Conservation (phyloP, 768 basidiomycete genomes). For the Pholiota microspora region DNA sequence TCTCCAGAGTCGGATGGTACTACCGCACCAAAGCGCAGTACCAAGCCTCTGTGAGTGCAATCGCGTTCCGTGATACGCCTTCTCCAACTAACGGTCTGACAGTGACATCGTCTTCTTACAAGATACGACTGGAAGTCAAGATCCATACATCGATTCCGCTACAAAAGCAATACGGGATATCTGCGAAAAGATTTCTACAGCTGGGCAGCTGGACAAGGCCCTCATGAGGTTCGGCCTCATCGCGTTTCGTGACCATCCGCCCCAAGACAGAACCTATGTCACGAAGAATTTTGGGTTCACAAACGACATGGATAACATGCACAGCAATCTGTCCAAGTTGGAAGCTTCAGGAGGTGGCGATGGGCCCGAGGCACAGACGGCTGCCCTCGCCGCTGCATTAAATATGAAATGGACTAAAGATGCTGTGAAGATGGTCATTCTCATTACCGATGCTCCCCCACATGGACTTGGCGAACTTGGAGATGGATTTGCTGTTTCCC, state of each 20-base stretch:
- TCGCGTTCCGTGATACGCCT: neutral
- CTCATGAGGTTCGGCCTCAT: slow-evolving; percentile 44
- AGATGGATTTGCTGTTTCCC: slow-evolving; percentile 33
- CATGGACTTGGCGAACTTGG: slow-evolving; percentile 55
- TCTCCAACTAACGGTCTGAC: neutral
- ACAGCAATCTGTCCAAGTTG: slow-evolving; percentile 35
- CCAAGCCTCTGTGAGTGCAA: too few species aligned
- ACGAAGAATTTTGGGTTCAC: slow-evolving; percentile 46
- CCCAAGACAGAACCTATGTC: slow-evolving; percentile 47
- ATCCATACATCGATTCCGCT: slow-evolving; percentile 32
- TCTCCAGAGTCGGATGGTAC: too few species aligned
- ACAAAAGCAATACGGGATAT: slow-evolving; percentile 46
- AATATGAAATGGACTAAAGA: slow-evolving; percentile 44
- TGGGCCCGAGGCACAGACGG: slow-evolving; percentile 54
- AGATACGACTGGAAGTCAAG: slow-evolving; percentile 44
- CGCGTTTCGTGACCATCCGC: slow-evolving; percentile 52
- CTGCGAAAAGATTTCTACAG: slow-evolving; percentile 40
- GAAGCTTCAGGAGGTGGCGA: slow-evolving; percentile 42
- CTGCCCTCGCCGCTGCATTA: slow-evolving; percentile 44
- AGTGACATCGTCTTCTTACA: slow-evolving; percentile 45
- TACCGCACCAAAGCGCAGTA: too few species aligned
- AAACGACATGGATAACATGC: slow-evolving; percentile 36
- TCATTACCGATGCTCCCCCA: slow-evolving; percentile 57
- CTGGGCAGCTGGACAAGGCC: slow-evolving; percentile 42
- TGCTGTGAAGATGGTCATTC: slow-evolving; percentile 48